phyloP scores from a whole-genome alignment of 1,284 basidiomycete genomes.

The Vanrija pseudolonga region DNA sequence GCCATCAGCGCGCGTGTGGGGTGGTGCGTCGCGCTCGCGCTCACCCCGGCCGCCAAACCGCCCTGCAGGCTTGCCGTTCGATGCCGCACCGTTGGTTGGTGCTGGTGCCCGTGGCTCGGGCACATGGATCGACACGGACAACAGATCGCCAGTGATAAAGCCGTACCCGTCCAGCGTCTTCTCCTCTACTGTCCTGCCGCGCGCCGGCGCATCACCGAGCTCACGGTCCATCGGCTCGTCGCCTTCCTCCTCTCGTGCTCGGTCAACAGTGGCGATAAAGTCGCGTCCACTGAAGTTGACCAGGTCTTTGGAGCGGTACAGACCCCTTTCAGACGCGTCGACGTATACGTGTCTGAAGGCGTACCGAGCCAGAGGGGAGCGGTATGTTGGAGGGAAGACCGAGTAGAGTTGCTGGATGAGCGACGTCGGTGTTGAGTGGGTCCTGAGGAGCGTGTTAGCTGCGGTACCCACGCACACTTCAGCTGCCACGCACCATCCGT shows the following conservation, averaged over 20 bases:
- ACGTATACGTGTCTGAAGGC: conserved; percentile 44
- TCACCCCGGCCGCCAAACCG: conserved; percentile 1
- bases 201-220: conserved; percentile 14
- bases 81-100: background rate
- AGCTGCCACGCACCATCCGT: conserved; percentile 36
- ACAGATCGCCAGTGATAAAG: conserved; percentile 40
- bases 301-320: conserved; percentile 38
- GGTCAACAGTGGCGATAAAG: conserved; percentile 14
- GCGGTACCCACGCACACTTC: background rate
- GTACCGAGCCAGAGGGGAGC: conserved; percentile 37
- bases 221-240: conserved; percentile 18
- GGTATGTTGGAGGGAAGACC: conserved; percentile 37
- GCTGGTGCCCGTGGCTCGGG: conserved; percentile 31
- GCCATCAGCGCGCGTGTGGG: background rate
- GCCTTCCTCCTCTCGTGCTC: background rate
- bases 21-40: background rate
- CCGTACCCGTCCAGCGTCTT: conserved; percentile 41
- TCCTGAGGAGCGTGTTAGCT: conserved; percentile 18
- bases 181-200: conserved; percentile 25
- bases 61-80: background rate
- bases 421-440: conserved; percentile 36
- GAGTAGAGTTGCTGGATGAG: conserved; percentile 39
- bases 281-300: conserved; percentile 37
- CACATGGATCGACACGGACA: conserved; percentile 32
- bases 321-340: conserved; percentile 37